Evolutionary conservation across 2,329 filamentous ascomycete genomes (phyloP).

Genomic region (Amylocarpus encephaloides): DNA sequence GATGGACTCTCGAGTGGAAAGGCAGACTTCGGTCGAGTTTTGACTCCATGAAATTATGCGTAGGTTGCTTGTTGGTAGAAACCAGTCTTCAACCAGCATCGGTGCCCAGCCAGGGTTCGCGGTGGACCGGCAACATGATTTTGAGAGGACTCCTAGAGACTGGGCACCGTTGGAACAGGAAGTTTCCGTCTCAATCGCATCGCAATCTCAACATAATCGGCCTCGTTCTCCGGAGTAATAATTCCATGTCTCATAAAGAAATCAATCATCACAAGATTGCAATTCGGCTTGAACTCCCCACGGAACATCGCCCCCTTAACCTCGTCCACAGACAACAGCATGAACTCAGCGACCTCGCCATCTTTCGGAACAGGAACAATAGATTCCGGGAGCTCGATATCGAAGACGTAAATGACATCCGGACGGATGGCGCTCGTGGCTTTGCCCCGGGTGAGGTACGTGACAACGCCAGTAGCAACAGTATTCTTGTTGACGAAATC

Average conservation of each 20-base stretch:
- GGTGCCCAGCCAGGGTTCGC: no score
- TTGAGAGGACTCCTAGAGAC: no score
- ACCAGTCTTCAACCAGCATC: no score
- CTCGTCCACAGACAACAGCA: constrained; percentile 54
- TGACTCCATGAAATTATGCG: no score
- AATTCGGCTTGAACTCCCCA: constrained; percentile 81
- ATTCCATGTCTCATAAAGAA: constrained; percentile 75
- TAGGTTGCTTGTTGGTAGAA: no score
- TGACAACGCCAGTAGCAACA: constrained; percentile 52
- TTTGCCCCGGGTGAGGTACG: constrained; percentile 61
- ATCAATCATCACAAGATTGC: constrained; percentile 69
- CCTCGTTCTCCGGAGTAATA: constrained; percentile 64
- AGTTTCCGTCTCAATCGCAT: constrained; percentile 2
- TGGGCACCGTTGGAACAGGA: constrained; percentile 3
- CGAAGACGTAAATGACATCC: constrained; percentile 70
- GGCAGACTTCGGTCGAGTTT: no score
- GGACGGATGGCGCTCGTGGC: constrained; percentile 58
- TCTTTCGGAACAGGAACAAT: constrained; percentile 63
- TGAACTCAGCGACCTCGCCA: constrained; percentile 72
- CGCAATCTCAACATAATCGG: constrained; percentile 5
- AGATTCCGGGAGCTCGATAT: constrained; percentile 56
- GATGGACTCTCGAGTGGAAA: no score
- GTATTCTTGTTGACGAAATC: constrained; percentile 48
- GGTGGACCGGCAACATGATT: no score
- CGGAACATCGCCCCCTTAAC: constrained; percentile 55